Evolutionary conservation across 2,329 filamentous ascomycete species (phyloP), one percentile per base, ranked within the genome.

Genomic region (Beauveria sp.): DNA sequence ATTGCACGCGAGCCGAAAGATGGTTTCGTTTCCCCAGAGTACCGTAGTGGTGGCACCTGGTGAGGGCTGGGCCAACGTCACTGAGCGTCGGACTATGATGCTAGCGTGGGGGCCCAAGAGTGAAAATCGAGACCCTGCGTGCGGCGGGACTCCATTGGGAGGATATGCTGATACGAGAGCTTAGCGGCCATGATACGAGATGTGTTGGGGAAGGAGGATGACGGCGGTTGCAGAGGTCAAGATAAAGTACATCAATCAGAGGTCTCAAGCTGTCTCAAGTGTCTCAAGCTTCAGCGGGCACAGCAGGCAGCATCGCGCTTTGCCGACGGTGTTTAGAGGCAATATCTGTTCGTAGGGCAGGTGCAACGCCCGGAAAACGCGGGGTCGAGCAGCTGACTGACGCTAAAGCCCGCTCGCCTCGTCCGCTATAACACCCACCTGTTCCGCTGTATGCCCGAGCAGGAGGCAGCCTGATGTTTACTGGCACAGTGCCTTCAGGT

Each of bases 11-110:
- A 22, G 26, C 26, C 2, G 48, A 14, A 44, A 46, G 26, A 59
- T 44, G 47, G 55, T 30, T 22, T 58, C 16, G 26, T 26, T 18
- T 56, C 54, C 26, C 54, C 54, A 43, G 55, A 41, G 46, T 16
- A 12, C 22, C 24, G 55, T 34, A 12, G 22, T 43, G 24, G 34
- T 46, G 47, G 41, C n/a, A 24, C 24, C 10, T 8, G 10, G 20
- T 3, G 40, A 43, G 30, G 55, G 48, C 56, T 59, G 48, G 56
- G 56, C 56, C 26, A 59, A 59, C 56, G 56, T 59, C 56, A 59
- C 56, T 46, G 56, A 43, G 56, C 24, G 56, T 53, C 26, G 40
- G 28, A 22, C 47, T 58, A 44, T 16, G 34, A 30, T 3, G 14
- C 16, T 34, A 26, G 54, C 22, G 22, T 24, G 5, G n/a, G 28